Conservation (phyloP, 2,329 filamentous ascomycete species). For the Colletotrichum tamarilloi region DNA sequence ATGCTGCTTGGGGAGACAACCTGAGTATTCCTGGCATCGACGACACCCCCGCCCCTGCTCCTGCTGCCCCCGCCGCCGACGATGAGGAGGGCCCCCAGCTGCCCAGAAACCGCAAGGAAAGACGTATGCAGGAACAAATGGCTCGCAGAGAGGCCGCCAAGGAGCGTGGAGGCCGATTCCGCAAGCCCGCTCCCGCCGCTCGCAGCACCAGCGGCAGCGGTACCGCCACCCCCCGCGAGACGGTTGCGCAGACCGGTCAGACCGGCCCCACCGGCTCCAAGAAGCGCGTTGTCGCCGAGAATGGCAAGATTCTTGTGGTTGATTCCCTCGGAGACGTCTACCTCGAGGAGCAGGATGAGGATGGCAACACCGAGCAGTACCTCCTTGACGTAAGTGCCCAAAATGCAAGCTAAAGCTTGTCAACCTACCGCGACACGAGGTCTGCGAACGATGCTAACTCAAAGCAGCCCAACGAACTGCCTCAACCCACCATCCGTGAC, state of each 20-base stretch:
- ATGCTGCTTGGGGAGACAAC: slow-evolving; percentile 90
- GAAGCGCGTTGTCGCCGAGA: slow-evolving; percentile 91
- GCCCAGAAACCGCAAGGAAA: slow-evolving; percentile 84
- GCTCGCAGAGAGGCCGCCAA: slow-evolving; percentile 73
- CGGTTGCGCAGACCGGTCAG: slow-evolving; percentile 54
- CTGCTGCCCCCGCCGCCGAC: slow-evolving; percentile 55
- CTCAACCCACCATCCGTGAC: slow-evolving; percentile 79
- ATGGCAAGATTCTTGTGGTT: slow-evolving; percentile 94
- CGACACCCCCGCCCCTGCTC: slow-evolving; percentile 52
- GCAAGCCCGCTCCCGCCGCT: slow-evolving; percentile 45
- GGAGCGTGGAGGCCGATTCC: slow-evolving; percentile 47
- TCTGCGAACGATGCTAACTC: slow-evolving; percentile 36
- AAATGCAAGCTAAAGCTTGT: neutral
- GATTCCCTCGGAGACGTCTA: slow-evolving; percentile 94
- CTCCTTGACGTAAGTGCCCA: slow-evolving; percentile 81
- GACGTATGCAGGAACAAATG: slow-evolving; percentile 89
- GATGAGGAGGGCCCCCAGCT: slow-evolving; percentile 62
- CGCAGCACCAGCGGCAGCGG: slow-evolving; percentile 45
- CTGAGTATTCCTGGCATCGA: slow-evolving; percentile 77
- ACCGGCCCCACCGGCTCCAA: slow-evolving; percentile 78
- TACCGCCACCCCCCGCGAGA: slow-evolving; percentile 54
- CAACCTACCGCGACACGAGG: neutral
- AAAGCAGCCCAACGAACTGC: slow-evolving; percentile 79
- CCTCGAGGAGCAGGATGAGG: slow-evolving; percentile 90
- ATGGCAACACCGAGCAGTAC: slow-evolving; percentile 85